A percentile compares a stretch with the other conserved stretches of the same genome.
Conservation (phyloP, 768 basidiomycete genomes). For the Calocybe cyanea region DNA sequence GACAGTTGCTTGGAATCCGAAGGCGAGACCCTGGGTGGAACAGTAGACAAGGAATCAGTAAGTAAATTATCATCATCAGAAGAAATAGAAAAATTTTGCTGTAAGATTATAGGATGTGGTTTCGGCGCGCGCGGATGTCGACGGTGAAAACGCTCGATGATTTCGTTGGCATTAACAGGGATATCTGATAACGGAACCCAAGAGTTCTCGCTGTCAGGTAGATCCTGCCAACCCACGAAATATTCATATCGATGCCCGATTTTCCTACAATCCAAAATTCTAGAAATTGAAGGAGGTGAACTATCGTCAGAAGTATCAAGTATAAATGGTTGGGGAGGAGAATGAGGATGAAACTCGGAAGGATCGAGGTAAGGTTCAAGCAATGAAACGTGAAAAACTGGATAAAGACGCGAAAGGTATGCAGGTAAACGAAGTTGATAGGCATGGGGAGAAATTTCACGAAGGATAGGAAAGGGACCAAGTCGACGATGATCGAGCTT, state of each 20-base stretch:
- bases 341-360: not conserved
- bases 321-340: not conserved
- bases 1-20: too few relatives aligned
- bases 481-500: conserved; percentile 3
- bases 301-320: not conserved
- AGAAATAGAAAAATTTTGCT: too few relatives aligned
- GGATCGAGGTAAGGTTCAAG: conserved; percentile 6
- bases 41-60: too few relatives aligned
- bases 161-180: not conserved
- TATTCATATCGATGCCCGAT: conserved; percentile 7
- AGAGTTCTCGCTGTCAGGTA: conserved; percentile 7
- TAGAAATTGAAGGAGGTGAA: not conserved
- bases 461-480: conserved; percentile 4
- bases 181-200: conserved; percentile 14
- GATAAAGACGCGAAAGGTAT: not conserved
- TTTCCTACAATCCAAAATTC: not conserved
- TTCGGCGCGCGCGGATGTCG: conserved; percentile 2
- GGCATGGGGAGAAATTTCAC: not conserved
- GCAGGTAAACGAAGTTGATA: conserved; percentile 2
- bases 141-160: conserved; percentile 3
- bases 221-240: conserved; percentile 4
- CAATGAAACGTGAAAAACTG: conserved; percentile 3
- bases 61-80: too few relatives aligned
- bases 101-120: too few relatives aligned
- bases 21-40: too few relatives aligned